Percentiles rank a stretch among this genome's conserved stretches.
These are phyloP conservation scores for Spergularia marina DNA, from an alignment of 148 eudicot species.

Conservation along the genomic window DNA sequence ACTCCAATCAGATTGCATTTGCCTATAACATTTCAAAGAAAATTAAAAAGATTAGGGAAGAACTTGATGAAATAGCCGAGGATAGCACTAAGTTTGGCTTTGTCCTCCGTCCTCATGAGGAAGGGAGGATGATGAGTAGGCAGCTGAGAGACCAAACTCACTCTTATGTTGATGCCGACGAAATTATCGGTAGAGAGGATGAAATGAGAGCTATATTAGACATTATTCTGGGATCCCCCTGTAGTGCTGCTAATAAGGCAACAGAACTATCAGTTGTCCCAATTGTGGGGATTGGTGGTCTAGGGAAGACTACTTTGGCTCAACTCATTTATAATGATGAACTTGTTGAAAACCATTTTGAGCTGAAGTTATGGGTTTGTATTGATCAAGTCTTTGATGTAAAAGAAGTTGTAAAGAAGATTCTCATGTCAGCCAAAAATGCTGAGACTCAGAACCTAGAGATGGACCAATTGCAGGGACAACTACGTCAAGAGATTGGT, in stretches of 20 bases:
- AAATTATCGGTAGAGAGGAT: conserved; percentile 28
- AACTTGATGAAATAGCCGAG: conserved; percentile 15
- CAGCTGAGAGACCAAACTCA: not conserved
- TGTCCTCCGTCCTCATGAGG: conserved; percentile 10
- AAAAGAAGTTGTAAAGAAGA: not conserved
- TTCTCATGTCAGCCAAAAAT: conserved; percentile 13
- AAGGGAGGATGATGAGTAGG: not conserved
- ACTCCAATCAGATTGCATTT: not conserved
- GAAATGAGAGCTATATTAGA: conserved; percentile 26
- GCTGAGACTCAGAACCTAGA: not conserved
- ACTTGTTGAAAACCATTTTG: conserved; percentile 15
- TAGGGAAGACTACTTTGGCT: conserved; percentile 30
- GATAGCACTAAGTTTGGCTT: conserved; percentile 14
- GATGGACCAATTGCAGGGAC: conserved; percentile 15
- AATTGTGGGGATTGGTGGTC: conserved; percentile 30
- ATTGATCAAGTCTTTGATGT: conserved; percentile 14
- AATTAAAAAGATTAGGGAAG: conserved; percentile 15
- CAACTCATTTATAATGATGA: conserved; percentile 23
- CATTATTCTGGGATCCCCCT: not conserved
- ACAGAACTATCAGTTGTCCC: conserved; percentile 15
- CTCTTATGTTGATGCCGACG: not conserved
- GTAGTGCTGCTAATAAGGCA: not conserved
- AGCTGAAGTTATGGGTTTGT: conserved; percentile 29
- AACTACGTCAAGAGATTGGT: not conserved
- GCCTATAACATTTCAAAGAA: conserved; percentile 3